Base-by-base conservation (phyloP, 2,329 filamentous ascomycete genomes). In the Aspergillus texensis region DNA sequence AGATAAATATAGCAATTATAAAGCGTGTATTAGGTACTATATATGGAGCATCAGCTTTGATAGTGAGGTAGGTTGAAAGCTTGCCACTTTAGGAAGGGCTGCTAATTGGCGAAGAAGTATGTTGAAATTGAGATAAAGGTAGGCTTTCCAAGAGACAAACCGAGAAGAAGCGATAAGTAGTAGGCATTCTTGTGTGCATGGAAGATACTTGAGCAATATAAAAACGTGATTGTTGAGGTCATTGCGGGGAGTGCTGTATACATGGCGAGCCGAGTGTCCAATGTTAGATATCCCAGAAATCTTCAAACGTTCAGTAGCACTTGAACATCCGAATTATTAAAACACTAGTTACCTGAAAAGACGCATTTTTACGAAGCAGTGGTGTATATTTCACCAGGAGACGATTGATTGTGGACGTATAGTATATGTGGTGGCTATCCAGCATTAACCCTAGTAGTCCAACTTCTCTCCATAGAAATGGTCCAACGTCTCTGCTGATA, bases 371-470 rank as follows among this genome's bases (percentile, higher is more conserved):
- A 11, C 19, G 19, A 21, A 32, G 28, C 28, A 52, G 48, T 52
- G 28, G 19, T 21, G 28, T n/a, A n/a, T 30, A n/a, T 6, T 30
- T 19, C 10, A 32, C 10, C 4, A 32, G 16, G 28, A 21, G 19
- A 32, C 48, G 5, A 9, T 21, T 32, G 9, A 52, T 52, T 52
- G 48, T 52, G 48, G 48, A 32, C n/a, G n/a, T 52, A n/a, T 12
- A 34, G 28, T 52, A 21, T 34, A 32, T n/a, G 48, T 52, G 48
- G 28, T 32, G 9, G 48, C 48, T n/a, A n/a, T 30, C n/a, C 10
- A 55, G 21, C 32, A 55, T 55, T 39, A 55, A 55, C 52, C 32
- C 52, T 39, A 55, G 52, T 41, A 39, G 52, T 55, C 21, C 11
- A 55, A 55, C 30, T 55, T n/a, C 8, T 39, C 32, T 39, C 2